Evolutionary conservation across 768 basidiomycete genomes (phyloP).

Genomic region (Amanita rubescens): DNA sequence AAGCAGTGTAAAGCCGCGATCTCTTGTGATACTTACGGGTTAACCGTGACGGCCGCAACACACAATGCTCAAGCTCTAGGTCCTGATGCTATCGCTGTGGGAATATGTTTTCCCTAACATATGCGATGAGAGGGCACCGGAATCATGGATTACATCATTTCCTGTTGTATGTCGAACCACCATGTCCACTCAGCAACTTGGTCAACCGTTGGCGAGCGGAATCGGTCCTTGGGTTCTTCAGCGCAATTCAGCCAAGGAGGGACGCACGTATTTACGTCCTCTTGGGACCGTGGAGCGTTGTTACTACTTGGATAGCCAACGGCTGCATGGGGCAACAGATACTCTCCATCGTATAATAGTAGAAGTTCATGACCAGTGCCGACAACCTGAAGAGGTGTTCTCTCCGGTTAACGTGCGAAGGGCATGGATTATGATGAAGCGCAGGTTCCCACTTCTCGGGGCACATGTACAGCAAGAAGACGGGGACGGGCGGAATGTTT

Average conservation of each 20-base stretch:
- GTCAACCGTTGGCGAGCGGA: no score
- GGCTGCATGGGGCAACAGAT: conserved; percentile 31
- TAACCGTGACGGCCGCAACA: no score
- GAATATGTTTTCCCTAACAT: no score
- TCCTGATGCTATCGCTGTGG: no score
- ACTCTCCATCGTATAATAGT: conserved; percentile 21
- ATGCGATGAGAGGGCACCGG: no score
- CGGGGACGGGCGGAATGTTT: conserved; percentile 13
- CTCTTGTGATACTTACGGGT: no score
- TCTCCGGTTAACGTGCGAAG: conserved; percentile 22
- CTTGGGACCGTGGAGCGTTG: conserved; percentile 24
- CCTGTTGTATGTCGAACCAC: no score
- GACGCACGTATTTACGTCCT: conserved; percentile 20
- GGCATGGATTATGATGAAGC: conserved; percentile 35
- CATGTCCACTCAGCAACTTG: no score
- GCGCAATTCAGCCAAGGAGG: background rate
- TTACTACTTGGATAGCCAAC: conserved; percentile 27
- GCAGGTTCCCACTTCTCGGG: conserved; percentile 34
- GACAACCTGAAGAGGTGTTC: conserved; percentile 5
- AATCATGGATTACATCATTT: no score
- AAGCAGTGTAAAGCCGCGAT: no score
- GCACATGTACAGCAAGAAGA: conserved; percentile 20
- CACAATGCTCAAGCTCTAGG: no score
- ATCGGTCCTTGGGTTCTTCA: conserved; percentile 32
- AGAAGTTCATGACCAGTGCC: conserved; percentile 7